Conservation (phyloP, 2,329 filamentous ascomycete genomes). For the Calonectria hongkongensis region DNA sequence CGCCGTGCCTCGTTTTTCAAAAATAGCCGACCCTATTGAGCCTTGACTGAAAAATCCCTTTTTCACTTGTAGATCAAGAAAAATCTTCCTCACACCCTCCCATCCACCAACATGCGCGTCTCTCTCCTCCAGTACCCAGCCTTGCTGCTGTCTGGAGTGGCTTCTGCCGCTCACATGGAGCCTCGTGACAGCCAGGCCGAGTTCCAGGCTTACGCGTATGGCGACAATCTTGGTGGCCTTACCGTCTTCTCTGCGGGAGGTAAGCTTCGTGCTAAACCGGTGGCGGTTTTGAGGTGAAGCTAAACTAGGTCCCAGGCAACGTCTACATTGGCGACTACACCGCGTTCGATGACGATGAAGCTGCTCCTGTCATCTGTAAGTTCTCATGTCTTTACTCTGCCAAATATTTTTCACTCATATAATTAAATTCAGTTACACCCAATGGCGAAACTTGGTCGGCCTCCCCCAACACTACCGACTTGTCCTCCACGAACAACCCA, state of each 20-base stretch:
- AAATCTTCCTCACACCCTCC: neutral
- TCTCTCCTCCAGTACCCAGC: slow-evolving; percentile 3
- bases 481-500: slow-evolving; percentile 16
- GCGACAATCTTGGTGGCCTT: slow-evolving; percentile 26
- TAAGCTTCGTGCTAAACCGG: neutral
- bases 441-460: slow-evolving; percentile 28
- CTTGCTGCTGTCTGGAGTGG: slow-evolving; percentile 15
- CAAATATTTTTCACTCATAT: neutral
- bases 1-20: slow-evolving; percentile 2
- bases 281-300: neutral
- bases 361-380: slow-evolving; percentile 38
- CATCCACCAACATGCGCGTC: neutral
- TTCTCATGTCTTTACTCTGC: neutral
- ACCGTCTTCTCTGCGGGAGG: slow-evolving; percentile 29
- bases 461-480: slow-evolving; percentile 38
- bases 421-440: slow-evolving; percentile 26
- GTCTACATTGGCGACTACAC: slow-evolving; percentile 38
- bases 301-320: slow-evolving; percentile 18
- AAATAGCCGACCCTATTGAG: neutral
- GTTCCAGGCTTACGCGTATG: slow-evolving; percentile 33
- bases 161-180: slow-evolving; percentile 15
- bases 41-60: neutral
- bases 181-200: slow-evolving; percentile 2
- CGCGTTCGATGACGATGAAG: slow-evolving; percentile 26
- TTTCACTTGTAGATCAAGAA: neutral